Conservation (phyloP, 1,139 yeast genomes). For the Candida neerlandica region DNA sequence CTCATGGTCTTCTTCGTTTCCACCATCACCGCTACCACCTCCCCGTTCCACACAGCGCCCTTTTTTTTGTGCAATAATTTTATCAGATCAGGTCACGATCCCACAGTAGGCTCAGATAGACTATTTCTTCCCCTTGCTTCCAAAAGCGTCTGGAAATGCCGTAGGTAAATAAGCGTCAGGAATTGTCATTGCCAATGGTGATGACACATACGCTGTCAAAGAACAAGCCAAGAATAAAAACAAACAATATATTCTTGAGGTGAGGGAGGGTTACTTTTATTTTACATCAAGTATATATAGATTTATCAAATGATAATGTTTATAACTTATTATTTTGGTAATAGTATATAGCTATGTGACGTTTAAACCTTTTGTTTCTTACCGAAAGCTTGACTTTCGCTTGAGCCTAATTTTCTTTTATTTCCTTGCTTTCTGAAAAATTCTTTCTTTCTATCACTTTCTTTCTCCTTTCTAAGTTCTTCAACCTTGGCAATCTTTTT, state of each 20-base stretch:
- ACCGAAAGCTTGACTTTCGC: slow-evolving; percentile 42
- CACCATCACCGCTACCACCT: too few species aligned
- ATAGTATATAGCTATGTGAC: not conserved
- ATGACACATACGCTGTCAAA: slow-evolving; percentile 34
- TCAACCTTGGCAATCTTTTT: slow-evolving; percentile 76
- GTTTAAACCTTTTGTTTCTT: slow-evolving; percentile 26
- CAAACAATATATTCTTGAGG: slow-evolving; percentile 21
- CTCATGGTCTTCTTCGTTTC: too few species aligned
- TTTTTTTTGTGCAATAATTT: too few species aligned
- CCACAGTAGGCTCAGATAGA: too few species aligned
- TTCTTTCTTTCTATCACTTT: slow-evolving; percentile 83
- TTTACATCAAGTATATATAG: too few species aligned
- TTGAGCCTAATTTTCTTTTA: slow-evolving; percentile 56
- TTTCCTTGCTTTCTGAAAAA: slow-evolving; percentile 75
- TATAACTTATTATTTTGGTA: too few species aligned
- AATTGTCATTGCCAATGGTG: slow-evolving; percentile 41
- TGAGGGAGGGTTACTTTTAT: slow-evolving; percentile 5
- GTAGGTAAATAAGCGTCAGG: slow-evolving; percentile 16
- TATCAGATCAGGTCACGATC: too few species aligned
- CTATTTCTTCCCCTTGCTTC: too few species aligned
- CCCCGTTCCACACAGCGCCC: too few species aligned
- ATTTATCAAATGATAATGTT: too few species aligned
- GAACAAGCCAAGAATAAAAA: slow-evolving; percentile 31
- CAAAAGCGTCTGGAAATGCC: not conserved
- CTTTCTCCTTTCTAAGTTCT: slow-evolving; percentile 71